phyloP scores from a whole-genome alignment of 495 filamentous ascomycete genomes.

The Penicillium soppii region DNA sequence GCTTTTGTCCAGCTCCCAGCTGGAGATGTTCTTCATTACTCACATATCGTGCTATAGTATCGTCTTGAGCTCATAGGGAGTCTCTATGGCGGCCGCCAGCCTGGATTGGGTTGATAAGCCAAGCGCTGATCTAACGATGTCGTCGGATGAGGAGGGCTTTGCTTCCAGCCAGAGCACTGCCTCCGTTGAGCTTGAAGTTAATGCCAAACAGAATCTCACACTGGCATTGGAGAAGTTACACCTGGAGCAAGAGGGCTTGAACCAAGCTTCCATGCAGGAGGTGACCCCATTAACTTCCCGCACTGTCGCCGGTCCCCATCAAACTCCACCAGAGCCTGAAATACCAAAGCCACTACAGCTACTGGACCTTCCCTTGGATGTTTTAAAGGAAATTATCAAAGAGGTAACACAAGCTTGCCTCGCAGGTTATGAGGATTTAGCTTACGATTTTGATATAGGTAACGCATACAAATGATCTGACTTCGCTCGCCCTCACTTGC shows the following conservation, averaged over 20 bases:
- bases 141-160: constrained; percentile 39
- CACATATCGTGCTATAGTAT: neutral
- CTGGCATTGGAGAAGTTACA: constrained; percentile 32
- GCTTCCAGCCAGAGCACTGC: constrained; percentile 35
- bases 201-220: constrained; percentile 6
- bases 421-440: neutral
- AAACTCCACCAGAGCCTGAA: neutral
- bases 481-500: constrained; percentile 77
- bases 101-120: constrained; percentile 24
- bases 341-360: constrained; percentile 49
- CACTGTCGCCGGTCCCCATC: constrained; percentile 2
- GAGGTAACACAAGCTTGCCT: constrained; percentile 58
- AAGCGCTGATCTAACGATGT: constrained; percentile 25
- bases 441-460: constrained; percentile 52
- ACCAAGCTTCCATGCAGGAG: constrained; percentile 4
- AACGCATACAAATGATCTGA: constrained; percentile 84
- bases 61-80: constrained; percentile 1
- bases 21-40: constrained; percentile 3
- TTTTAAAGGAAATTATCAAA: constrained; percentile 84
- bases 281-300: constrained; percentile 11
- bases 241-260: constrained; percentile 20
- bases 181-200: constrained; percentile 18
- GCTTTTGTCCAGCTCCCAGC: neutral
- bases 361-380: constrained; percentile 82
- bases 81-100: constrained; percentile 16